Evolutionary conservation across 495 filamentous ascomycete species (phyloP).

Genomic region (Aspergillus panamensis): DNA sequence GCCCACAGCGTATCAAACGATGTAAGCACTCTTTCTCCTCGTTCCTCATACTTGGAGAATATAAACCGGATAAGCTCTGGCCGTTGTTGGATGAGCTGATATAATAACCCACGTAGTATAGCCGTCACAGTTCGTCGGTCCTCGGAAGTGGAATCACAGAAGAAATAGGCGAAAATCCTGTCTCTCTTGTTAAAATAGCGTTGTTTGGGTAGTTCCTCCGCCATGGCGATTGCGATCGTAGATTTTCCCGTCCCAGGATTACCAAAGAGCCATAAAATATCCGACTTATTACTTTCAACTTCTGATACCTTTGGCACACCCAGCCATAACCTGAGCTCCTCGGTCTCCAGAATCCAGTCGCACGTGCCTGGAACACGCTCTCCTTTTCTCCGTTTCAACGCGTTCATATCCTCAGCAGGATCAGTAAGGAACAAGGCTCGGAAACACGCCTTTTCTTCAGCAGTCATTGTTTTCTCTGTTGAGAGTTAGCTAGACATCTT

Average conservation of each 20-base stretch:
- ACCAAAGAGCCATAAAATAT: slow-evolving; percentile 25
- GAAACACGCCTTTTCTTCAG: slow-evolving; percentile 2
- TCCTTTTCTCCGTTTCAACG: slow-evolving; percentile 11
- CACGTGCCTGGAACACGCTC: slow-evolving; percentile 17
- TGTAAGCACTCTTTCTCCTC: slow-evolving; percentile 21
- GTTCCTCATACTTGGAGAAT: slow-evolving; percentile 21
- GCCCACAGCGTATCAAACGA: slow-evolving; percentile 33
- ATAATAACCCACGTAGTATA: slow-evolving; percentile 28
- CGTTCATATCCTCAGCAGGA: slow-evolving; percentile 4
- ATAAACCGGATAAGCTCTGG: slow-evolving; percentile 21
- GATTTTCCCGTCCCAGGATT: slow-evolving; percentile 32
- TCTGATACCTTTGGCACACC: background rate
- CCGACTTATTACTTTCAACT: background rate
- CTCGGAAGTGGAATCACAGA: slow-evolving; percentile 26
- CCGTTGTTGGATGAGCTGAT: slow-evolving; percentile 23
- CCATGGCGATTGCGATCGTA: slow-evolving; percentile 24
- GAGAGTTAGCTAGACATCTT: background rate
- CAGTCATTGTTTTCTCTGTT: background rate
- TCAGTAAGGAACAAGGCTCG: slow-evolving; percentile 7
- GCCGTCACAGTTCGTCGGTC: slow-evolving; percentile 16
- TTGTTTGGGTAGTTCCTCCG: slow-evolving; percentile 20
- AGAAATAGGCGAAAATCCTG: slow-evolving; percentile 28
- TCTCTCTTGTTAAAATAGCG: slow-evolving; percentile 8
- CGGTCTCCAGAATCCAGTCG: slow-evolving; percentile 27
- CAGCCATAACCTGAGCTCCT: slow-evolving; percentile 21